These are phyloP conservation scores for Carex parvula DNA, from an alignment of 176 grass and related monocot genomes.

Conservation along the genomic window DNA sequence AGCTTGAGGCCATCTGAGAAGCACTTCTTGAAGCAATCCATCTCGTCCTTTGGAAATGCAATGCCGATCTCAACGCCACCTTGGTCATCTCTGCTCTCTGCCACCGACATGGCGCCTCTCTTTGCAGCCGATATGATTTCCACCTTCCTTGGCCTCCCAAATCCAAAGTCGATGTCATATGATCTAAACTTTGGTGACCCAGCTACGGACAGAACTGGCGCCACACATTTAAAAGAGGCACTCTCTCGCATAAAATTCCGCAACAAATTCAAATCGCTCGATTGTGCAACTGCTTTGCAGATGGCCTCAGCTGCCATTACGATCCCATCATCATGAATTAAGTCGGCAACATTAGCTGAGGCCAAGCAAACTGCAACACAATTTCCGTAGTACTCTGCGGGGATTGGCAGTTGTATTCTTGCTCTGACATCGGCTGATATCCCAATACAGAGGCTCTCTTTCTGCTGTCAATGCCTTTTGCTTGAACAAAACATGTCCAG, in stretches of 20 bases:
- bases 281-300: not conserved
- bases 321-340: not conserved
- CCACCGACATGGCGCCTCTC: not conserved
- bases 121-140: conserved; percentile 32
- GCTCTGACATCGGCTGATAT: conserved; percentile 36
- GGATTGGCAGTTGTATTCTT: conserved; percentile 27
- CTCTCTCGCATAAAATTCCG: not conserved
- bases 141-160: conserved; percentile 41
- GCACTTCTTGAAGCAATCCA: conserved; percentile 17
- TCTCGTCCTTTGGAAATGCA: conserved; percentile 9
- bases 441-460: not conserved
- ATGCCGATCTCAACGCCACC: conserved; percentile 40
- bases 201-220: not conserved
- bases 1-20: not conserved
- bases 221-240: not conserved
- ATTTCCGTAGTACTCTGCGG: conserved; percentile 41
- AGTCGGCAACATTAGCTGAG: not conserved
- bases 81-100: conserved; percentile 19
- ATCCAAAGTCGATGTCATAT: conserved; percentile 54
- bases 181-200: conserved; percentile 39
- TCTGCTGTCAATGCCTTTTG: not conserved
- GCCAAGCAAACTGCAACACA: not conserved
- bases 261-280: not conserved
- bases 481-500: conserved; percentile 34
- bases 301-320: conserved; percentile 16